Conservation (phyloP, 129 eudicot genomes). For the sunflower (Helianthus annuus) region DNA sequence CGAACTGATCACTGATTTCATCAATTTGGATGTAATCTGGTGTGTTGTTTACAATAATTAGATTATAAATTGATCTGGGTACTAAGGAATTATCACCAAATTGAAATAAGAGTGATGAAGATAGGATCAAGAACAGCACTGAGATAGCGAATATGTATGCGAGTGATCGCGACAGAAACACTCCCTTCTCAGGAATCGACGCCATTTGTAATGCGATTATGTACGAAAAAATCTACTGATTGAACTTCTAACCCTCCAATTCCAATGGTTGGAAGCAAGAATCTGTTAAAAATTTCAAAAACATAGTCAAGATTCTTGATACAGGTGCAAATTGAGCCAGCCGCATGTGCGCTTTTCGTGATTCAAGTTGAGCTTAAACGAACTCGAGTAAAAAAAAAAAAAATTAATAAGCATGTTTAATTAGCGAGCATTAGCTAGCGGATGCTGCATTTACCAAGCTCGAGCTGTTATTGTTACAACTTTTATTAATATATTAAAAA, state of each 20-base stretch:
- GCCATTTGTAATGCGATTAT: conserved; percentile 4
- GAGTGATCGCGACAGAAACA: conserved; percentile 47
- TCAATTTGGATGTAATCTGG: conserved; percentile 25
- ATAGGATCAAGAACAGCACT: conserved; percentile 49
- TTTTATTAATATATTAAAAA: no score
- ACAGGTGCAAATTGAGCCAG: no score
- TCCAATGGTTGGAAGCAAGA: neutral
- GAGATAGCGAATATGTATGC: conserved; percentile 51
- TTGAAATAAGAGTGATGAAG: conserved; percentile 46
- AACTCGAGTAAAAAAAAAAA: no score
- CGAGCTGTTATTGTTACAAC: no score
- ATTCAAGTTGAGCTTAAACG: no score
- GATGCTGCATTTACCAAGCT: no score
- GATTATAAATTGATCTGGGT: conserved; percentile 48
- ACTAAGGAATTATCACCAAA: conserved; percentile 44
- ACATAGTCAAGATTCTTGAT: no score
- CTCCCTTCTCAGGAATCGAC: conserved; percentile 49
- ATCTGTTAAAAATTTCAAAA: neutral
- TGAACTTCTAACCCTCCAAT: neutral
- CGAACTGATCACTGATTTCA: neutral
- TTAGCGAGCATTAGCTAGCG: no score
- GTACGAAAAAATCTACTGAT: neutral
- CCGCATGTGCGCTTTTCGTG: no score
- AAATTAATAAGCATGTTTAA: no score
- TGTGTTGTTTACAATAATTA: conserved; percentile 23